Evolutionary conservation across 176 grass and related monocot species (phyloP), one percentile per base, ranked within the genome.

Genomic region (Themeda triandra): DNA sequence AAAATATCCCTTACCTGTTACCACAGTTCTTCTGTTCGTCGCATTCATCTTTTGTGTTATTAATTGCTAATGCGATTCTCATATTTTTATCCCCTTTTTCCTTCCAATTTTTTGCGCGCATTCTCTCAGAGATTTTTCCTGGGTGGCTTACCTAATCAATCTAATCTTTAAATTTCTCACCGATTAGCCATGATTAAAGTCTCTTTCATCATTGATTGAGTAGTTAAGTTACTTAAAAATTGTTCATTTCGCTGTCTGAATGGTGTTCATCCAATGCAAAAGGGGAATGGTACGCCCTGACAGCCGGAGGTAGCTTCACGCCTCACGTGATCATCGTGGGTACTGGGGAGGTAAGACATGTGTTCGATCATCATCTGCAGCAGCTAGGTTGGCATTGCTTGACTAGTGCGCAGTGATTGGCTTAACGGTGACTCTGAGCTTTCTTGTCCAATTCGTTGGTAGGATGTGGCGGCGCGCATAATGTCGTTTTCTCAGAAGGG

Each of bases 291-390:
- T 96, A 96, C 84, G 90, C 93, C 8, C 37, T 90, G 64, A 91
- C 97, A 8, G 97, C 97, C 4, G 97, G 97, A 91, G 97, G 97
- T 81, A 99, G 89, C 77, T 99, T 99, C 86, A 96, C 86, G 13
- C 97, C 97, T 7, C 96, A 98, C 86, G 96, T 98, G 31, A 78
- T 98, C 80, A 92, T 88, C 8, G 89, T 98, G 64, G 76, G 89
- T 33, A 84, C 96, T 74, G 89, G 96, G 72, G 96, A 98, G 91
- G 93, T 96, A 92, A 86, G 62, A 75, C 70, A 80, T 77, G 27
- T 64, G 35, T 27, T 31, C 29, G 4, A 58, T 53, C 65, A n/a
- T 73, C 36, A 19, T 73, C 36, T 14, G 23, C 19, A 73, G 29
- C 73, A 51, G 23, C 4, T 25, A 68, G 77, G 54, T 70, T 75